phyloP scores from a whole-genome alignment of 345 rosid genomes.

The Rhodamnia argentea region DNA sequence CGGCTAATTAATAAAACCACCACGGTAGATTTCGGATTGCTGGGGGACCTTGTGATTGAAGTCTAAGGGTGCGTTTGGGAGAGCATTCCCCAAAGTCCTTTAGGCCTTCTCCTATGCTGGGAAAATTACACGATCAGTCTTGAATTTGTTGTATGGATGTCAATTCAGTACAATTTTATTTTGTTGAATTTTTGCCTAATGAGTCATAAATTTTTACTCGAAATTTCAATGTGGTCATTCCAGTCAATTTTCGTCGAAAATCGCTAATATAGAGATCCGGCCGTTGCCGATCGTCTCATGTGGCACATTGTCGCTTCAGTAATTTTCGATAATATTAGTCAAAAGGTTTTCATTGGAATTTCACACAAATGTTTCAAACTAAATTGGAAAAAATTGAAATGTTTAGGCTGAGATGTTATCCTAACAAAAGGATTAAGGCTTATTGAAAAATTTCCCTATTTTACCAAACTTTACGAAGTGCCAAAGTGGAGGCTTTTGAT shows the following conservation, averaged over 20 bases:
- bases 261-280: not conserved
- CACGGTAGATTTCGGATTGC: not conserved
- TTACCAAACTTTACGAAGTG: not conserved
- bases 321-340: not conserved
- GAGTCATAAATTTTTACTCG: not conserved
- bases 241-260: fast-evolving
- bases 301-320: not conserved
- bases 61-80: not conserved
- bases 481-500: no score
- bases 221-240: not conserved
- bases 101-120: fast-evolving
- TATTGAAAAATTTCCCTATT: not conserved
- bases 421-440: not conserved
- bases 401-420: not conserved
- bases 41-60: not conserved
- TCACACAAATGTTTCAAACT: fast-evolving
- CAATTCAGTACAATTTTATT: fast-evolving
- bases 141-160: not conserved
- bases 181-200: not conserved
- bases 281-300: fast-evolving
- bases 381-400: not conserved
- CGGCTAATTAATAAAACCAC: not conserved
- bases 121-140: not conserved
- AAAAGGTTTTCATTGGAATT: not conserved
- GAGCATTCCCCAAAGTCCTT: not conserved